Base-by-base conservation (phyloP, 1,139 yeast species). In the Candida pseudoviswanathii region DNA sequence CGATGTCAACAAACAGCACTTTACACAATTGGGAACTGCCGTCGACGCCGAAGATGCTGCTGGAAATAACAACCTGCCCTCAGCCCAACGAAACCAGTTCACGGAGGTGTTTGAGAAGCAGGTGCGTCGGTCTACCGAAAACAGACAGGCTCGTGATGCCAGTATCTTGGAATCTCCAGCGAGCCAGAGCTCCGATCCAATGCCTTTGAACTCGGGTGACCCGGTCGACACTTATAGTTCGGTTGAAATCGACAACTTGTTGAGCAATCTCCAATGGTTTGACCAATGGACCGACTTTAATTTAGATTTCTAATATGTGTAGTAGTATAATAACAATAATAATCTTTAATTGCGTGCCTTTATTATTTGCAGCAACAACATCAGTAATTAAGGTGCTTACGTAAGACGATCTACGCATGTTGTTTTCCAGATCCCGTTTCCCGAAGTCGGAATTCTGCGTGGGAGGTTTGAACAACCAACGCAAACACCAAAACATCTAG, bases 241-340 rank as follows among this genome's bases (percentile, higher is more conserved):
- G 5, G 42, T 46, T 5, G 61, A 60, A 32, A 68, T 67, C 26
- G 67, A 68, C 46, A 62, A 66, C 34, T 58, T 78, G 40, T 58
- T 78, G 39, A 75, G 78, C 5, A 80, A 77, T 53, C 60, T 81
- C 48, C 78, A 73, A 54, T 81, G 86, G 86, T 81, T 81, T 54
- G 84, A 81, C 57, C 81, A 79, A 56, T 75, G 80, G 80, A 57
- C 71, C 34, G 75, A 70, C 48, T 64, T 67, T 47, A 59, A 62
- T 42, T 58, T 61, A 48, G 68, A 67, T 37, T 54, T 54, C 31
- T 48, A 39, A 25, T 4, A 16, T 3, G 26, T 21, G 22, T 45
- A 10, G 21, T 29, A n/a, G n/a, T n/a, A n/a, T n/a, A n/a, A n/a
- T n/a, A n/a, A n/a, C n/a, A n/a, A n/a, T n/a, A n/a, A n/a, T n/a